Evolutionary conservation across 208 protist genomes (phyloP).

Genomic region (Trypanosoma brucei): DNA sequence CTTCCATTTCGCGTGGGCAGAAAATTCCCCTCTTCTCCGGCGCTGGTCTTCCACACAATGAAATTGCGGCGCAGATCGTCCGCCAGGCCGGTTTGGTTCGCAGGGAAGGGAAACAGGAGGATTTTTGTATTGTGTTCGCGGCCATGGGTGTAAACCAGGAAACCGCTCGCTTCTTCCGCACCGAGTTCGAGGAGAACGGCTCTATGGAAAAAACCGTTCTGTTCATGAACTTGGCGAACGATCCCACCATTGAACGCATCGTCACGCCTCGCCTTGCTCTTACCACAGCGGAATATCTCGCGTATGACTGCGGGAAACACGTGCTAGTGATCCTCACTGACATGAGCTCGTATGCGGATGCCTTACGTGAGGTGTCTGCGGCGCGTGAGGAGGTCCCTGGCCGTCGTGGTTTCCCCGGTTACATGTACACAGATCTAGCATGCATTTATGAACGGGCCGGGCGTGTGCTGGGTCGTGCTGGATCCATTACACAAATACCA

Average conservation of each 20-base stretch:
- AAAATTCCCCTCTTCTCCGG: conserved; percentile 99
- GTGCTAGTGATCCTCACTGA: conserved; percentile 99
- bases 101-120: conserved; percentile 87
- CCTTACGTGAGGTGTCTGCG: conserved; percentile 99
- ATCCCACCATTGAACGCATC: conserved; percentile 99
- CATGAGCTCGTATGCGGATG: conserved; percentile 99
- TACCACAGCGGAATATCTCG: conserved; percentile 99
- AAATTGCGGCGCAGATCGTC: conserved; percentile 99
- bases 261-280: conserved; percentile 99
- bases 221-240: conserved; percentile 99
- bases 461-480: conserved; percentile 96
- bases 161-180: conserved; percentile 99
- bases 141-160: conserved; percentile 99
- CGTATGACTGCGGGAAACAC: conserved; percentile 99
- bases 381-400: conserved; percentile 99
- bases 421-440: conserved; percentile 99
- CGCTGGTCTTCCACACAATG: conserved; percentile 99
- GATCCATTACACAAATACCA: conserved; percentile 99
- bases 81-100: conserved; percentile 99
- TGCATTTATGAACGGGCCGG: conserved; percentile 99
- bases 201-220: conserved; percentile 97
- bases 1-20: conserved; percentile 99
- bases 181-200: conserved; percentile 99
- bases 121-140: conserved; percentile 99
- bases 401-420: conserved; percentile 99